Evolutionary conservation across 192 early-diverging fungal genomes (phyloP).

Genomic region (Blastocladiella britannica): DNA sequence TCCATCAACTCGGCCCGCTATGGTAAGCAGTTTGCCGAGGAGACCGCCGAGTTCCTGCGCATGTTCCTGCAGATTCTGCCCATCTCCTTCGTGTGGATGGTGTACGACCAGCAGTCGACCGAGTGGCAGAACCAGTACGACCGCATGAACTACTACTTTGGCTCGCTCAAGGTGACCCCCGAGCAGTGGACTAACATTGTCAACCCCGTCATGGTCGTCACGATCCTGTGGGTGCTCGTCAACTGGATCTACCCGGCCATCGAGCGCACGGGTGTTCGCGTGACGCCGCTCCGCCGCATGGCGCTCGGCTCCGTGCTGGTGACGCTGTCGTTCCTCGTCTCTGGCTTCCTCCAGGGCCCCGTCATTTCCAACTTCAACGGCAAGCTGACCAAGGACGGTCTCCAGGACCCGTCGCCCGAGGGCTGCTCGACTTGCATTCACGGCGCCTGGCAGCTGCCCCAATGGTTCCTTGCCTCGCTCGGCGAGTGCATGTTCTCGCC

Average conservation of each 20-base stretch:
- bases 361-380: neutral
- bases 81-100: constrained; percentile 9
- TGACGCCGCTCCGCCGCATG: neutral
- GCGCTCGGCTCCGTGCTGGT: neutral
- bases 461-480: constrained; percentile 31
- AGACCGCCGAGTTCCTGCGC: constrained; percentile 12
- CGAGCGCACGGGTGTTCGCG: neutral
- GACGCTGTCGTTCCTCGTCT: neutral
- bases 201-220: neutral
- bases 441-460: constrained; percentile 17
- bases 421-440: neutral
- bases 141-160: constrained; percentile 2
- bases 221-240: neutral
- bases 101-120: constrained; percentile 4
- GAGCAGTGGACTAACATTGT: neutral
- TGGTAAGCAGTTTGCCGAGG: constrained; percentile 15
- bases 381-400: neutral
- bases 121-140: constrained; percentile 5
- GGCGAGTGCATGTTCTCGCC: constrained; percentile 36
- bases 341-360: neutral
- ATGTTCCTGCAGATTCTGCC: constrained; percentile 12
- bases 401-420: neutral
- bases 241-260: neutral
- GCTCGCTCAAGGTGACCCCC: neutral
- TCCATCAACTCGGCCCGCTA: constrained; percentile 2